Evolutionary conservation across 805 yeast species (phyloP), one percentile per base, ranked within the genome.

Genomic region (Monosporozyma siamensis): DNA sequence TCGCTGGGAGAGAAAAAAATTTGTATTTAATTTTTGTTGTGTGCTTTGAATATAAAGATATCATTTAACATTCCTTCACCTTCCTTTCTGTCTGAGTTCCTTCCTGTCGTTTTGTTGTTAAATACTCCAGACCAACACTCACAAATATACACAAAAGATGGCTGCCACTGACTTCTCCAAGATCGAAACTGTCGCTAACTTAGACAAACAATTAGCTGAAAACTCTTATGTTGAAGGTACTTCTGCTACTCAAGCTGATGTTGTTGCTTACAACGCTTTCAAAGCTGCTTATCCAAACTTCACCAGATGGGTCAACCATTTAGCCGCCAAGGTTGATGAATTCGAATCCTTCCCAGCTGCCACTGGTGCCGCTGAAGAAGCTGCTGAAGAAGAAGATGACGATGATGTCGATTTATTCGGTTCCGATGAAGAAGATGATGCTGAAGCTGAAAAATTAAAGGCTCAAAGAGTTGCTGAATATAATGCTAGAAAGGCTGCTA

Each of bases 241-340:
- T 57, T 68, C 87, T 61, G 94, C 95, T 55, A 73, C 97, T 61
- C 95, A 87, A 74, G 95, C 96, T 66, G 97, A 90, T 67, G 97
- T 84, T 52, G 68, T 89, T 59, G 87, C 78, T 62, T 90, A 80
- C 90, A 79, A 86, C 77, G 88, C 96, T 71, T 90, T 80, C 83
- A 88, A 88, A 76, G 65, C 75, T 63, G 71, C 82, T 70, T 90
- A 71, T 85, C 96, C 97, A 70, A 81, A 84, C 70, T 88, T 88
- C 66, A 72, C 95, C 66, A 89, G 97, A 79, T 92, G 97, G 97
- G 87, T 83, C 79, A 86, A 86, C 82, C 97, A 90, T 84, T 83
- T 90, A 66, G 92, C 95, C 68, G 80, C 96, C 49, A 84, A 79
- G 79, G 74, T 88, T 56, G 87, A 77, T 61, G 95, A 87, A 69